Evolutionary conservation across 1,284 basidiomycete genomes (phyloP), one percentile per base, ranked within the genome.

Genomic region (Moesziomyces sp.): DNA sequence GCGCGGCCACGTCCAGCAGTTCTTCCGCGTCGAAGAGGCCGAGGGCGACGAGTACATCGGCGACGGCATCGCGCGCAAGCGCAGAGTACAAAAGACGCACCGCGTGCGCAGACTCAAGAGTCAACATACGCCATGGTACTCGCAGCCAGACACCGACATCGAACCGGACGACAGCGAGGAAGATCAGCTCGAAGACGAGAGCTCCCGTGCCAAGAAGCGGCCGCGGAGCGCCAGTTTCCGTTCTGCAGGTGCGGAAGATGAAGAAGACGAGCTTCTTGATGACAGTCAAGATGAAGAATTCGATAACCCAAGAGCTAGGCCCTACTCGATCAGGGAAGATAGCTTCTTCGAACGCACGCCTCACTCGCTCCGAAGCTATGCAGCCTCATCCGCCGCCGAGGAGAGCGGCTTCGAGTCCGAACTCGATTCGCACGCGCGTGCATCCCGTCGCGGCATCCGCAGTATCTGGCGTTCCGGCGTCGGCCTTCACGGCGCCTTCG

Each of bases 1-100:
- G 43, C 62, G 64, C 19, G 74, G 74, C 56, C 74, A 76, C 55
- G 74, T 76, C 9, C 74, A 76, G 46, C 69, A 76, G 38, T 52
- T 67, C 53, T 69, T 76, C 35, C 61, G 74, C 33, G 59, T 73
- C 49, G 74, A 76, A 38, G 57, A 67, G 21, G 58, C 62, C 48
- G 64, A 69, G n/a, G 74, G 73, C 23, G 74, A 76, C 42, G 69
- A 67, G 18, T 66, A 52, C 40, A n/a, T 73, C 9, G 70, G 70
- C 7, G 70, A 73, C 21, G 70, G 70, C 24, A 53, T 73, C 2
- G 63, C 70, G 3, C 45, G 70, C 26, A 63, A 59, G 53, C 63
- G 58, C n/a, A 47, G 70, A 23, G 43, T 48, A 0, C 53, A 51
- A 48, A 52, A 21, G 6, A 51, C 53, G 44, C 56, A 61, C 40